Base-by-base conservation (phyloP, 805 yeast genomes). In the Wickerhamiella sergipiensis region DNA sequence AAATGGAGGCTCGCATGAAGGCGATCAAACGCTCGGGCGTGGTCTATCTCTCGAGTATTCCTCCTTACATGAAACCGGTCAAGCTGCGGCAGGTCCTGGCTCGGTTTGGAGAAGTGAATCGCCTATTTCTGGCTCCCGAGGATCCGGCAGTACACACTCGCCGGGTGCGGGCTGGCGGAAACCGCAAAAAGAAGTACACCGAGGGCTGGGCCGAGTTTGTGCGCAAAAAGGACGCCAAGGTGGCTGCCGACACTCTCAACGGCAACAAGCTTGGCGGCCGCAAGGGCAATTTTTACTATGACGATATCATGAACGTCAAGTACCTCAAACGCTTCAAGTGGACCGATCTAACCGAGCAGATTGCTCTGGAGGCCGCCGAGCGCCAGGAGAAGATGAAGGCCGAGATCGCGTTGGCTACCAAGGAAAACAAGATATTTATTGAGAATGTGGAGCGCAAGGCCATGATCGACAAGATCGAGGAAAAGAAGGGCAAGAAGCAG, bases 131-230 rank as follows among this genome's bases (percentile, higher is more conserved):
- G 55, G 83, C 87, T 57, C 95, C 95, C 15, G 98, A 92, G 65
- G 85, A 83, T 55, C 74, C 79, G 9, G 70, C 75, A 26, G 73
- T 73, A 8, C 73, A 87, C 60, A 78, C 77, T 48, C 73, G 75
- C 47, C 72, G 98, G 59, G 79, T 85, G 19, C 84, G 83, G 60
- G 76, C 78, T 55, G 97, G 97, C 13, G 97, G 98, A 21, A 92
- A 90, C 66, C 88, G 87, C 65, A 89, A 89, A 67, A 75, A 76
- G 62, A 83, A 77, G 68, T 92, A 78, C 62, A 85, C 83, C 26
- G 98, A 90, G 71, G 98, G 98, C 13, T 92, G 98, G 98, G 92
- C 85, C 7, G 98, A 92, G 67, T 92, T 85, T 66, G 69, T 75
- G 23, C 78, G 79, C 61, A 92, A 92, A 63, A 77, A 76, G 58